Base-by-base conservation (phyloP, 2,329 filamentous ascomycete species). In the Xylariaceae sp. region DNA sequence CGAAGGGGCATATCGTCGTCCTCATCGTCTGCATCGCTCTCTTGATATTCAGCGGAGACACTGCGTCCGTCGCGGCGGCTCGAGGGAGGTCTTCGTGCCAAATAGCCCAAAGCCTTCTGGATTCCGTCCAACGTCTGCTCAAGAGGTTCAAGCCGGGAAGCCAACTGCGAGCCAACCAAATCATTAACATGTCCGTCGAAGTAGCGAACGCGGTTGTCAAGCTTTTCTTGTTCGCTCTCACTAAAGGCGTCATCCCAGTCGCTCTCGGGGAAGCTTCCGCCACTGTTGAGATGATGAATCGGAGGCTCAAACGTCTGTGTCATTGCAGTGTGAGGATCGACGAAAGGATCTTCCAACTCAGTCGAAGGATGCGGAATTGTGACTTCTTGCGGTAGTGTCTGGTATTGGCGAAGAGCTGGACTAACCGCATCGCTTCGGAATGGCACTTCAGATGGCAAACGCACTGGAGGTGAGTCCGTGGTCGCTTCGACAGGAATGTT, bases 1-100 rank as follows among this genome's bases (percentile, higher is more conserved):
- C 80, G 74, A 44, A 67, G 47, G 41, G 80, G 76, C 40, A 66
- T 47, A 42, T 83, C 87, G 17, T 95, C 89, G 51, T 94, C 90
- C 59, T 95, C 89, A 48, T 95, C 90, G 61, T 97, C 91, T 9
- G 93, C 91, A 65, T 97, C 93, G 60, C 91, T 96, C 44, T 94
- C 82, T 36, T 79, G 73, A 3, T 76, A 58, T 22, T 89, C 85
- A n/a, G 73, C 79, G 35, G 86, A 90, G 31, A 79, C 64, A 61
- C 83, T 88, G 52, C 81, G 79, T 50, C 78, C 72, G 19, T 77
- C 74, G 31, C 75, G 75, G 22, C 77, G 72, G 41, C 72, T 78
- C 9, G 80, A 78, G 19, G 72, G 68, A 12, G 73, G 71, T 41
- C 72, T 72, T 22, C 71, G 70, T 19, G 78, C 73, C 52, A 85